Evolutionary conservation across 2,329 filamentous ascomycete species (phyloP), one percentile per base, ranked within the genome.

Genomic region (Aureobasidium sp.): DNA sequence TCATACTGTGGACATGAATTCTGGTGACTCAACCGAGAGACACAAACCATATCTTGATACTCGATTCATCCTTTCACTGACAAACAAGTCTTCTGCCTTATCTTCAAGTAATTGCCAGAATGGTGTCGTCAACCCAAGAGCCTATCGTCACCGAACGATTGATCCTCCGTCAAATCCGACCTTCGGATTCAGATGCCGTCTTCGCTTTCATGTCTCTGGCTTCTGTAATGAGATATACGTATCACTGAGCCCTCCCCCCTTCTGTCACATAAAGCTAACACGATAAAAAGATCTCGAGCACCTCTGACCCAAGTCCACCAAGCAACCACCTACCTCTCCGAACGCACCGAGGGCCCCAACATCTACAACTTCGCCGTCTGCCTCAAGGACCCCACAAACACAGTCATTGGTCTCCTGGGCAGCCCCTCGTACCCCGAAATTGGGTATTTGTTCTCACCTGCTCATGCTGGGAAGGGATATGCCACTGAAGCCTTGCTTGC

Each of bases 401-500:
- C 41, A 41, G 6, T 66, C 9, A 65, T 68, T n/a, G 67, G 67
- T 17, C 5, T 65, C 11, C 44, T 65, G 6, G 65, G 67, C 27
- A 53, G 48, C n/a, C 31, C 41, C 52, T 29, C 20, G 7, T 59
- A 62, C 25, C 66, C 67, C 3, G 58, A 66, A 22, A 64, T 68
- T 12, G 66, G 66, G 14, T 68, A 68, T 39, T 22, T 62, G 6
- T 67, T 67, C 34, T 56, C 51, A 20, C 63, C 66, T 5, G n/a
- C 22, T 2, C 42, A 63, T 22, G 62, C 62, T 34, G 62, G 64
- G 20, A 52, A 62, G n/a, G 67, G 67, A 7, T 67, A 64, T 37
- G 67, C 67, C 17, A 65, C 65, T 25, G 66, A 68, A 52, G 67
- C 67, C 1, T 22, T 68, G 48, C 34, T 49, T 25, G 64, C 65